phyloP scores from a whole-genome alignment of 495 filamentous ascomycete species.

The Parachaetomium inaequale region DNA sequence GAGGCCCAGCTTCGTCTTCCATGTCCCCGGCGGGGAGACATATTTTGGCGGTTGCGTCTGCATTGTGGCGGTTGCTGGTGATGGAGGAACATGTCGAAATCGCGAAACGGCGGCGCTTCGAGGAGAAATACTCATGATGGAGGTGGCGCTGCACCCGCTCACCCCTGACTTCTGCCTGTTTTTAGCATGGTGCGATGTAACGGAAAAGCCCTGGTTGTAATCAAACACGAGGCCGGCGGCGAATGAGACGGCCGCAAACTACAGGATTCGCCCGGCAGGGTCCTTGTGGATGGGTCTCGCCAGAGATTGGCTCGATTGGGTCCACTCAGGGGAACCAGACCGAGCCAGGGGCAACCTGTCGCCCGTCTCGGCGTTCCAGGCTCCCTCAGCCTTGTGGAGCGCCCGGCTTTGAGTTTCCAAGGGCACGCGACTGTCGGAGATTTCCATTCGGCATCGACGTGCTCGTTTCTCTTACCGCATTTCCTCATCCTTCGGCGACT shows the following conservation, averaged over 20 bases:
- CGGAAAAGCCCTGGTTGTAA: background rate
- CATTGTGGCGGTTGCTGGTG: background rate
- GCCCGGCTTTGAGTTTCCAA: no score
- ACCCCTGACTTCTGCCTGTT: background rate
- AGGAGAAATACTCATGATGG: background rate
- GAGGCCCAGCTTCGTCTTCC: constrained; percentile 10
- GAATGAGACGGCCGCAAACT: background rate
- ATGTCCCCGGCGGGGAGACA: constrained; percentile 11
- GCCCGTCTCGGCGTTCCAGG: no score
- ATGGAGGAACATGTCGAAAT: background rate
- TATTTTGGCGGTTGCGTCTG: constrained; percentile 9
- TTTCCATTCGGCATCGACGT: no score
- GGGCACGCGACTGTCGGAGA: no score
- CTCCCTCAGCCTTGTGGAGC: no score
- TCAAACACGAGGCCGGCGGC: background rate
- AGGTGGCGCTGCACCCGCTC: background rate
- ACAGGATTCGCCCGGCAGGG: background rate
- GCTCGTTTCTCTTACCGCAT: no score
- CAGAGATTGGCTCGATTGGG: background rate
- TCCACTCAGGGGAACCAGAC: background rate
- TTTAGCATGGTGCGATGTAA: background rate
- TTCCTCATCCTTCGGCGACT: no score
- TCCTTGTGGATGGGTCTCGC: background rate
- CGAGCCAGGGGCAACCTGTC: no score
- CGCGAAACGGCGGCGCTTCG: background rate